Evolutionary conservation across 116 monocot species (phyloP), one percentile per base, ranked within the genome.

Genomic region (Phalaenopsis hybrid): DNA sequence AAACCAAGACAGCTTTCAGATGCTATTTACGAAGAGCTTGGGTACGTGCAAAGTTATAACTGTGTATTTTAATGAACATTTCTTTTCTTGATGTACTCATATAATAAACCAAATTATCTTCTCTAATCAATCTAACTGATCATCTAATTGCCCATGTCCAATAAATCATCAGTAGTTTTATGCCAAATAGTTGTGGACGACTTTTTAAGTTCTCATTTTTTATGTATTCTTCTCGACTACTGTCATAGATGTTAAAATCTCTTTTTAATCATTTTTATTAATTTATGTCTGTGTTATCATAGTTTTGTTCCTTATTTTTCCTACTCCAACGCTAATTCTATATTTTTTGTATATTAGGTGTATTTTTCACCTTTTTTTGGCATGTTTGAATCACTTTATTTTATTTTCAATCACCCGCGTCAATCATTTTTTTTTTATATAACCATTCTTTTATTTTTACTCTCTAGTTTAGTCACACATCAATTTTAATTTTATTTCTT

Each of bases 1-100:
- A 95, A 98, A 83, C 87, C 93, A 31, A 88, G 92, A 72, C 89
- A 95, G 78, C 91, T 95, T 86, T 93, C 92, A 49, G 98, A 98
- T 92, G 91, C 92, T 57, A 88, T 98, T 75, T 92, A 89, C 81
- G 85, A 93, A 86, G 98, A 98, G 68, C 85, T 98, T 48, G 95
- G 98, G 98, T 95, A 90, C 83, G 77, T 12, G 34, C 61, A 2
- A 4, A 34, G 37, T 28, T 67, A 61, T 44, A 37, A 18, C 79
- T 59, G 9, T 44, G 3, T 16, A 6, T 45, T 15, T 21, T 45
- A 3, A 0, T 45, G 37, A 75, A 44, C 1, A 44, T 75, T 46
- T 75, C 18, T 45, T n/a, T 45, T 46, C 31, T 55, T 48, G 5
- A 73, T 43, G 21, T 48, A 13, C 20, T 58, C 58, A 4, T 58